Conservation (phyloP, 345 rosid genomes). For the Stellera chamaejasme region DNA sequence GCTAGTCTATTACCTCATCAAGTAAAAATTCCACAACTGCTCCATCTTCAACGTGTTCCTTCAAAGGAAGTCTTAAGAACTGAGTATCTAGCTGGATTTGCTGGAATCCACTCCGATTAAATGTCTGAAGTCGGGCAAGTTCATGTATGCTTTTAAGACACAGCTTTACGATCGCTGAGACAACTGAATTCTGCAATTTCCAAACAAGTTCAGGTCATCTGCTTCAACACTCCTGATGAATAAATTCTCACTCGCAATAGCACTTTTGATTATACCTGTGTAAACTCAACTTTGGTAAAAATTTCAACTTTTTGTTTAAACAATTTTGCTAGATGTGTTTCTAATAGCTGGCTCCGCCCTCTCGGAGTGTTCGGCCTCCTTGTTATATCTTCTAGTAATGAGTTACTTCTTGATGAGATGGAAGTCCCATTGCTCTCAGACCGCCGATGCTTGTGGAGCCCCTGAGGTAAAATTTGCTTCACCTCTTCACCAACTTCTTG, state of each 20-base stretch:
- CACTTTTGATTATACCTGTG: slow-evolving; percentile 47
- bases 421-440: slow-evolving; percentile 89
- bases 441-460: slow-evolving; percentile 66
- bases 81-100: slow-evolving; percentile 91
- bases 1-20: slow-evolving; percentile 58
- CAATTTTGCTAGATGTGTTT: slow-evolving; percentile 89
- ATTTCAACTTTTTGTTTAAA: slow-evolving; percentile 93
- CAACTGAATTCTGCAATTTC: slow-evolving; percentile 68
- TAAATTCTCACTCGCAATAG: slow-evolving; percentile 5
- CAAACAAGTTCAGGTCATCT: slow-evolving; percentile 1
- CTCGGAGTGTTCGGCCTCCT: slow-evolving; percentile 54
- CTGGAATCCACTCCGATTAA: slow-evolving; percentile 86
- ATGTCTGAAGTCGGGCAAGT: slow-evolving; percentile 78
- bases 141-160: slow-evolving; percentile 85
- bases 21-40: slow-evolving; percentile 83
- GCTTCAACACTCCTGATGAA: slow-evolving; percentile 2
- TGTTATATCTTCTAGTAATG: slow-evolving; percentile 62
- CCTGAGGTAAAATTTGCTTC: slow-evolving; percentile 78
- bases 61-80: slow-evolving; percentile 59
- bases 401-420: slow-evolving; percentile 72
- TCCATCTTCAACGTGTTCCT: slow-evolving; percentile 67
- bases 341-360: slow-evolving; percentile 89
- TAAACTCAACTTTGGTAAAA: slow-evolving; percentile 79
- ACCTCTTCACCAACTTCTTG: slow-evolving; percentile 60
- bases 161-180: slow-evolving; percentile 54